Evolutionary conservation across 1,284 basidiomycete genomes (phyloP).

Genomic region (Vanrija humicola): DNA sequence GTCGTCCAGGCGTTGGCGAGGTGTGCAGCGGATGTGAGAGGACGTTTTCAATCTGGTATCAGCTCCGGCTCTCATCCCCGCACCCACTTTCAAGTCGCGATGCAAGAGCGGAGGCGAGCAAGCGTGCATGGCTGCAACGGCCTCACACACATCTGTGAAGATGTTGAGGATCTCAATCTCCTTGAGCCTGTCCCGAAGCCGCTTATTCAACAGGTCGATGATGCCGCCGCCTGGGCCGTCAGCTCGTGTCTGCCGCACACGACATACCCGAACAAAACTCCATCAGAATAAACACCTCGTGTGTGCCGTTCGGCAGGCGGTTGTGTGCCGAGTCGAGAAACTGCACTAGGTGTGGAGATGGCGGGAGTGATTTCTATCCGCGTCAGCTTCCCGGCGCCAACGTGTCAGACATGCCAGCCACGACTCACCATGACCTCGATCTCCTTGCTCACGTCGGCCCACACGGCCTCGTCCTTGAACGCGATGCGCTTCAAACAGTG

Average conservation of each 20-base stretch:
- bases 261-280: constrained; percentile 74
- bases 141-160: constrained; percentile 90
- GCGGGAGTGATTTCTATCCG: constrained; percentile 35
- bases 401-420: background rate
- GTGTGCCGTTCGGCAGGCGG: constrained; percentile 70
- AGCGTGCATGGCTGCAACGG: constrained; percentile 93
- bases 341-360: constrained; percentile 38
- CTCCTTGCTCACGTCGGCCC: constrained; percentile 94
- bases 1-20: constrained; percentile 53
- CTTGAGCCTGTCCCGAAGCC: constrained; percentile 84
- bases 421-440: constrained; percentile 92
- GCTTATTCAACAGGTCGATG: constrained; percentile 98
- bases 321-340: constrained; percentile 67
- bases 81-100: constrained; percentile 78
- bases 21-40: constrained; percentile 52
- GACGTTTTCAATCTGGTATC: constrained; percentile 80
- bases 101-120: constrained; percentile 80
- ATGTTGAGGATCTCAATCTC: constrained; percentile 97
- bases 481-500: constrained; percentile 98
- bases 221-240: constrained; percentile 76
- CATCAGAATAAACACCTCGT: constrained; percentile 99
- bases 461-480: constrained; percentile 81
- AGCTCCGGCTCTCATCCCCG: background rate
- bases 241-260: background rate
- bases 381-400: background rate